Conservation (phyloP, 805 yeast species). For the Saccharomyces jurei region DNA sequence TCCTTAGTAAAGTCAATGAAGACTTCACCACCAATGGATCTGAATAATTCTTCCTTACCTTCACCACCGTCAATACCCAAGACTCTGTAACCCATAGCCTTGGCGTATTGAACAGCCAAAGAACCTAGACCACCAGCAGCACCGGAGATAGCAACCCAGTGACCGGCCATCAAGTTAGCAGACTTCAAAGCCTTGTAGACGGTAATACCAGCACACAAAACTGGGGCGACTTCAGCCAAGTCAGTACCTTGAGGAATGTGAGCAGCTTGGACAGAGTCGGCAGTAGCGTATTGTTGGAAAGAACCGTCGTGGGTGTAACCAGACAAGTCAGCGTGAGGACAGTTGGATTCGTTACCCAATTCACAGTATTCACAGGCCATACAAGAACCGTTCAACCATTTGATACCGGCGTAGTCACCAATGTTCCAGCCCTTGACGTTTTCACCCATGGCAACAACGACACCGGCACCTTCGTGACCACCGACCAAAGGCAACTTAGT, state of each 20-base stretch:
- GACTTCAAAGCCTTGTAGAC: slow-evolving; percentile 86
- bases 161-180: slow-evolving; percentile 59
- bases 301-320: slow-evolving; percentile 90
- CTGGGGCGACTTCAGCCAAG: slow-evolving; percentile 69
- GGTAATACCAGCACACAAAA: slow-evolving; percentile 86
- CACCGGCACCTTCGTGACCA: slow-evolving; percentile 67
- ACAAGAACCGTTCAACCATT: slow-evolving; percentile 62
- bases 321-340: slow-evolving; percentile 62
- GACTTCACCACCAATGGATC: slow-evolving; percentile 57
- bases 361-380: slow-evolving; percentile 55
- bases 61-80: slow-evolving; percentile 66
- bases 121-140: slow-evolving; percentile 79
- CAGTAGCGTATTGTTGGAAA: slow-evolving; percentile 85
- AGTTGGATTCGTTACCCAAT: slow-evolving; percentile 50
- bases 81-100: slow-evolving; percentile 69
- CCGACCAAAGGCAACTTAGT: slow-evolving; percentile 55
- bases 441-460: slow-evolving; percentile 52
- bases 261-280: slow-evolving; percentile 83
- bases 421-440: slow-evolving; percentile 50
- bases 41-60: slow-evolving; percentile 47
- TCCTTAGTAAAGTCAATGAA: slow-evolving; percentile 52
- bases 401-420: slow-evolving; percentile 59
- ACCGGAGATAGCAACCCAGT: slow-evolving; percentile 72
- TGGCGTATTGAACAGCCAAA: slow-evolving; percentile 65
- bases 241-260: slow-evolving; percentile 66